Conservation (phyloP, 257 asterid genomes). For the Solanum appendiculatum region DNA sequence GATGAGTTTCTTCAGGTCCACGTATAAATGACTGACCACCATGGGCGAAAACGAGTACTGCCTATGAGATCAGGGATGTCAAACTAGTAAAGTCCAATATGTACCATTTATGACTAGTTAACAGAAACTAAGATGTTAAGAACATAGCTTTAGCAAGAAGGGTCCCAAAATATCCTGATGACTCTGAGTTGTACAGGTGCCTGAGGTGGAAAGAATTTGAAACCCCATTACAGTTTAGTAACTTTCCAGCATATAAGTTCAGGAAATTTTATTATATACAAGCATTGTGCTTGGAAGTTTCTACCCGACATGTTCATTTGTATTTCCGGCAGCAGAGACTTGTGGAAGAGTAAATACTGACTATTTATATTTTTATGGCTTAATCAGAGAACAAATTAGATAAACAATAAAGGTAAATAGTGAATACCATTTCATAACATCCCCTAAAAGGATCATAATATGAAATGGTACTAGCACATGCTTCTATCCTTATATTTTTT, state of each 20-base stretch:
- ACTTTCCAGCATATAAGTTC: not conserved
- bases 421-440: not conserved
- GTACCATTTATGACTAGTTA: not conserved
- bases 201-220: not conserved
- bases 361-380: not conserved
- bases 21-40: not conserved
- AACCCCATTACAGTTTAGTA: not conserved
- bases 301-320: not conserved
- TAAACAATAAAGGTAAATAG: not conserved
- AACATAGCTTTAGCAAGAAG: not conserved
- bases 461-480: not conserved
- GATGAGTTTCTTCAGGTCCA: not conserved
- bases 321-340: not conserved
- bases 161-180: not conserved
- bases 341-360: not conserved
- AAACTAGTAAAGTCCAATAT: not conserved
- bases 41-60: not conserved
- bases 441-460: not conserved
- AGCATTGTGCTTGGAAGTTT: not conserved
- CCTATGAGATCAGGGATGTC: not conserved
- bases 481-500: not conserved
- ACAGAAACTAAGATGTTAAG: not conserved
- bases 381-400: not conserved
- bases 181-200: not conserved
- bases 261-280: not conserved